Evolutionary conservation across 2,329 filamentous ascomycete species (phyloP), one percentile per base, ranked within the genome.

Genomic region (Neofusicoccum umdonicola): DNA sequence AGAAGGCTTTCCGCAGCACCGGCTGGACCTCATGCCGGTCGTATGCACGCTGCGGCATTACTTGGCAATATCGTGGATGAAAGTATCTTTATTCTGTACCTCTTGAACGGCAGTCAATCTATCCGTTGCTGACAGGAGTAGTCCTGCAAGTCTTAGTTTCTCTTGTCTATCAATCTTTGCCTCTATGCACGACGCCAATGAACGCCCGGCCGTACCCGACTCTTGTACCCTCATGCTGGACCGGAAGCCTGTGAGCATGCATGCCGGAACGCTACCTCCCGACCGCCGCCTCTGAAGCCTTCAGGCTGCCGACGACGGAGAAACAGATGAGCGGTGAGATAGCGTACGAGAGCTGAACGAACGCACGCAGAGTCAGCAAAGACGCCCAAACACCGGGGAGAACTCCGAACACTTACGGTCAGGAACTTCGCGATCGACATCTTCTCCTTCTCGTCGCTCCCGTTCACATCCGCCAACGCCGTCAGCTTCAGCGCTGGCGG

Each of bases 401-500:
- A 58, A 13, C 9, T 13, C 19, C 3, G 37, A 5, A 9, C 8
- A 70, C 77, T 69, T 69, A 82, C 80, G 27, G 79, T 81, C 69
- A 85, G 71, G 34, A 83, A 80, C 66, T 85, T 84, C 0, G 83
- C 82, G 69, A 85, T 82, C 12, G 77, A 79, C 79, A 84, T 81
- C 73, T 84, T 85, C 71, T 84, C 79, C 37, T 71, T 68, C 52
- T 82, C 78, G 12, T 77, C 77, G n/a, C 75, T 75, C 4, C 78
- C 79, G 27, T 78, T 78, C 1, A 85, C 76, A 63, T 85, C 83
- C 3, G 83, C 81, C 27, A 86, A 71, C 0, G 82, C 82, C 5
- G 81, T 81, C 52, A 84, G 75, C 35, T 84, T 83, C 80, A 86
- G 78, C 0, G 84, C 83, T 1, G 83, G 82, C 19, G 84, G 84